These are phyloP conservation scores for Metschnikowia amazonensis DNA, from an alignment of 805 yeast species.

Conservation along the genomic window DNA sequence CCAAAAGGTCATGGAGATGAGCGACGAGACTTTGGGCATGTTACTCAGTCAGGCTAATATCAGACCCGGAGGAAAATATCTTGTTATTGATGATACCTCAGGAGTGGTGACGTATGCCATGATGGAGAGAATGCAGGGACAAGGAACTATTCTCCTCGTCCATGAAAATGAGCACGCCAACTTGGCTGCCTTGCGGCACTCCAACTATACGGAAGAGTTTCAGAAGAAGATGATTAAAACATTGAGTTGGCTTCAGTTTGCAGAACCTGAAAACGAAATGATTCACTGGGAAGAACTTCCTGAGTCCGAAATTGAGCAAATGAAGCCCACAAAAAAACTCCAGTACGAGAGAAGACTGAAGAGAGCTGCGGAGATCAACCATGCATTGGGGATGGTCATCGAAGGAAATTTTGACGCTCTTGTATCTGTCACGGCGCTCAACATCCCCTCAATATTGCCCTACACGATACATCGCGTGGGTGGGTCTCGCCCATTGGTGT, in stretches of 20 bases:
- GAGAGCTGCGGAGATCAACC: constrained; percentile 50
- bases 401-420: constrained; percentile 68
- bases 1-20: constrained; percentile 68
- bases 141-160: constrained; percentile 59
- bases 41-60: constrained; percentile 76
- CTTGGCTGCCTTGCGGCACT: constrained; percentile 60
- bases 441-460: constrained; percentile 62
- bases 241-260: constrained; percentile 72
- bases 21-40: constrained; percentile 79
- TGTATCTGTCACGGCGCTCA: constrained; percentile 67
- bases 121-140: constrained; percentile 87
- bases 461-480: constrained; percentile 59
- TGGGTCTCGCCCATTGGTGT: constrained; percentile 84
- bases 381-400: constrained; percentile 48
- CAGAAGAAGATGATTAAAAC: constrained; percentile 58
- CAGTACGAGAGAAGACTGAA: constrained; percentile 65
- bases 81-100: constrained; percentile 91
- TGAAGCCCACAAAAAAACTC: constrained; percentile 57
- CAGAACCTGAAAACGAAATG: constrained; percentile 66
- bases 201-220: constrained; percentile 56
- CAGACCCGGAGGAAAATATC: constrained; percentile 83
- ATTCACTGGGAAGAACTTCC: constrained; percentile 45
- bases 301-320: constrained; percentile 48
- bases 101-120: constrained; percentile 83
- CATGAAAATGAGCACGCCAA: constrained; percentile 96